phyloP scores from a whole-genome alignment of 176 grass and related monocot species.

The Triticum dicoccoides region DNA sequence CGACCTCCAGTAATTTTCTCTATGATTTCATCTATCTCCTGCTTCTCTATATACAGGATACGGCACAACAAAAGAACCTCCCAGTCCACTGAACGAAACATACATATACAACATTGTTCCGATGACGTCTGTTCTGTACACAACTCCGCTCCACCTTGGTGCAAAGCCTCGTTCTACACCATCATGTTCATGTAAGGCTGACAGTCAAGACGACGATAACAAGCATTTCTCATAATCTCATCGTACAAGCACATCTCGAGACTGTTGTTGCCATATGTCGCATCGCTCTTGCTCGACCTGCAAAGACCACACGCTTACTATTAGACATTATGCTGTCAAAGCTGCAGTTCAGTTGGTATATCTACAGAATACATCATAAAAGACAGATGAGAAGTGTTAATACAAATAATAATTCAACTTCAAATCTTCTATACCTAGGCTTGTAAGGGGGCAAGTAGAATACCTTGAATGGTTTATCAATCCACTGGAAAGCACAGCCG shows the following conservation, averaged over 20 bases:
- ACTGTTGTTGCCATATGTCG: constrained; percentile 87
- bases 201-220: background rate
- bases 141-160: background rate
- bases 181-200: background rate
- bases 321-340: constrained; percentile 4
- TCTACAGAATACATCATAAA: background rate
- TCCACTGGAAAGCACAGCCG: constrained; percentile 74
- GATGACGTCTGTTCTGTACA: background rate
- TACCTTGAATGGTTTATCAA: constrained; percentile 83
- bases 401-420: background rate
- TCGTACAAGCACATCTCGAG: constrained; percentile 51
- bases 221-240: constrained; percentile 19
- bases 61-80: background rate
- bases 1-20: background rate
- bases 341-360: background rate
- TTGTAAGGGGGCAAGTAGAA: background rate
- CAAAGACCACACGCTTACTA: background rate
- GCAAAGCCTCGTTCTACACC: background rate
- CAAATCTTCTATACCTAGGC: background rate
- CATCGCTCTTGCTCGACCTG: constrained; percentile 64
- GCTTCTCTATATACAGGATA: background rate
- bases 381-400: background rate
- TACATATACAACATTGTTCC: background rate
- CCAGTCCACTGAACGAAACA: background rate
- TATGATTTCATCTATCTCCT: background rate